phyloP scores from a whole-genome alignment of 2,329 filamentous ascomycete species.

The Fusarium illudens region DNA sequence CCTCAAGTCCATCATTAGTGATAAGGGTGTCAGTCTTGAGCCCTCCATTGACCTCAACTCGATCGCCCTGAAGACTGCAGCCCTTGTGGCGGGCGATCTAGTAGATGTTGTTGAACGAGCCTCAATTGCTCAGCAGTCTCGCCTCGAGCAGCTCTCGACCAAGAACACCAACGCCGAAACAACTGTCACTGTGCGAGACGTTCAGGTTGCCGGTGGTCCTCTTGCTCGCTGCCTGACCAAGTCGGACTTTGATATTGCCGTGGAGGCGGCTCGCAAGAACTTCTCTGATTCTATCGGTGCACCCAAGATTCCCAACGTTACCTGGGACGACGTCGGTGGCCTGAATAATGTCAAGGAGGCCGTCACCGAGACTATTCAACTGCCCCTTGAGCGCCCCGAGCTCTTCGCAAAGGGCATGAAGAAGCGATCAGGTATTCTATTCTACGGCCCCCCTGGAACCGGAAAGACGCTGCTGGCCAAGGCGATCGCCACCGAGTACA shows the following conservation, averaged over 20 bases:
- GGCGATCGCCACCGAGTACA: slow-evolving; percentile 92
- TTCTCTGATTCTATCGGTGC: slow-evolving; percentile 97
- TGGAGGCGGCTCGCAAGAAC: slow-evolving; percentile 95
- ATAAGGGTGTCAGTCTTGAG: slow-evolving; percentile 79
- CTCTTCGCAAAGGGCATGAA: slow-evolving; percentile 98
- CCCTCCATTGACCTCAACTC: slow-evolving; percentile 83
- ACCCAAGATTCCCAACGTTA: slow-evolving; percentile 96
- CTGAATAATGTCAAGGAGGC: slow-evolving; percentile 94
- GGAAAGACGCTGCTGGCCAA: slow-evolving; percentile 94
- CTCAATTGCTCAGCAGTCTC: slow-evolving; percentile 75
- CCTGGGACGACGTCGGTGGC: slow-evolving; percentile 95
- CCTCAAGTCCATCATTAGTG: slow-evolving; percentile 78
- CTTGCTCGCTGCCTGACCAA: slow-evolving; percentile 81
- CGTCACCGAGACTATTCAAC: slow-evolving; percentile 95
- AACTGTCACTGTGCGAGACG: slow-evolving; percentile 75
- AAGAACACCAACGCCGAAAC: slow-evolving; percentile 50
- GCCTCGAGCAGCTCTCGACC: slow-evolving; percentile 76
- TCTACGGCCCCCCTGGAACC: slow-evolving; percentile 90
- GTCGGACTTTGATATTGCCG: slow-evolving; percentile 88
- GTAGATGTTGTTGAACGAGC: slow-evolving; percentile 95
- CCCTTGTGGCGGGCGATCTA: slow-evolving; percentile 91
- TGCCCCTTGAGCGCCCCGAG: slow-evolving; percentile 90
- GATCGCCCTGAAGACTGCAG: slow-evolving; percentile 93
- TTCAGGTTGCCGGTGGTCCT: slow-evolving; percentile 87
- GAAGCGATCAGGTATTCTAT: slow-evolving; percentile 92